Base-by-base conservation (phyloP, 148 eudicot species). In the Tetragonia tetragonoides region DNA sequence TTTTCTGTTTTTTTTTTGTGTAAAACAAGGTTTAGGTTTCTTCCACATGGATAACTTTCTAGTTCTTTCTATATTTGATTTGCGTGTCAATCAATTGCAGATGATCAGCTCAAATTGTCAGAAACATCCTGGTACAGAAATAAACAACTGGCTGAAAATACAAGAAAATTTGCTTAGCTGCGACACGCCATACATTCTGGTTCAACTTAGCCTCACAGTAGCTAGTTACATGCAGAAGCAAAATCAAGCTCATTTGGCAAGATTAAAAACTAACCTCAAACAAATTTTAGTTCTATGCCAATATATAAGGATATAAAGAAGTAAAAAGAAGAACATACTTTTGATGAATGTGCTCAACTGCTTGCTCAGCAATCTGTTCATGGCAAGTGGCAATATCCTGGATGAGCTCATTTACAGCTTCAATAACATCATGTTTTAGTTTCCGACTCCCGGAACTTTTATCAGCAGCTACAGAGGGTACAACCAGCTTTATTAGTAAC, bases 281-380 rank as follows among this genome's bases (percentile, higher is more conserved):
- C 59, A 57, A 57, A 16, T 18, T 11, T 20, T 18, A 5, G 21
- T 71, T 6, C 3, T 23, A 47, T 21, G 14, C 38, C 61, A 11
- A 71, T 71, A 18, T 34, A 3, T n/a, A 16, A 20, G 0, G 6
- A 44, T 10, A 18, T 46, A 23, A 3, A 18, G 64, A 11, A 81
- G 34, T 9, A 56, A 47, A 44, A 65, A 17, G 3, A 46, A 74
- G 24, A 63, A 75, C 75, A 63, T 91, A 95, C 99, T 95, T 95
- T 60, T 95, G 99, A 79, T 95, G 99, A 75, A 95, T 95, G 89
- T 93, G 99, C 85, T 95, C 99, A 44, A 95, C 97, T 9, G 99
- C 99, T 86, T 95, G 97, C 84, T 95, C 99, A 51, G 99, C 97
- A 82, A 95, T 95, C 84, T 90, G 94, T 75, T 95, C 97, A 86